Base-by-base conservation (phyloP, 371 early-diverging fungal genomes). In the Gilbertella persicaria region DNA sequence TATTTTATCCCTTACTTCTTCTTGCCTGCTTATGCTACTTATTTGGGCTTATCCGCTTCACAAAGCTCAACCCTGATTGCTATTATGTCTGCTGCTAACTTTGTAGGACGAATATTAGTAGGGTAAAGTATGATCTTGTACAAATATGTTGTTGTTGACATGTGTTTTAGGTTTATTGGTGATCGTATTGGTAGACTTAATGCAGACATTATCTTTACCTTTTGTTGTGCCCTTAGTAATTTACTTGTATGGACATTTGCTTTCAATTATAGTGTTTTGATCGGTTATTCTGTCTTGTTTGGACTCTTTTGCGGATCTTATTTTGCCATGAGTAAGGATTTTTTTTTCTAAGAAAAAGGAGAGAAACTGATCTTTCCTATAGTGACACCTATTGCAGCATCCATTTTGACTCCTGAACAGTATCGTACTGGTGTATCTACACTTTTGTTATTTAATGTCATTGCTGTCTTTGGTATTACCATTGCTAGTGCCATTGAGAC, bases 201-300 rank as follows among this genome's bases (percentile, higher is more conserved):
- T 42, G 69, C 80, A 0, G 70, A 82, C 58, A 64, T 64, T 19
- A 45, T 73, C 0, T 80, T 78, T 42, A 65, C 80, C 0, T 45
- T 70, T 12, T 35, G 80, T 12, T 62, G 80, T 12, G 57, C 78
- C 5, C 42, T 84, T 5, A 66, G 73, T 53, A 58, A 69, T 4
- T 53, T 86, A 16, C 57, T 86, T 23, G 50, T 87, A 17, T 89
- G 90, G 90, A 64, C 80, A 24, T 58, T 86, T 62, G 66, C 80
- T 25, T 43, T 62, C 36, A 46, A 52, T 16, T 75, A 73, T 40
- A 66, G 66, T 0, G 60, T 71, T 1, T 55, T 82, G 26, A 45
- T 79, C 20, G 62, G 66, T 2, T 84, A 83, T 54, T 62, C 76
- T n/a, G 47, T 80, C 25, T 24, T 79, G 25, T 86, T 80, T 46